phyloP scores from a whole-genome alignment of 176 grass and related monocot species.

The Alloteropsis semialata region DNA sequence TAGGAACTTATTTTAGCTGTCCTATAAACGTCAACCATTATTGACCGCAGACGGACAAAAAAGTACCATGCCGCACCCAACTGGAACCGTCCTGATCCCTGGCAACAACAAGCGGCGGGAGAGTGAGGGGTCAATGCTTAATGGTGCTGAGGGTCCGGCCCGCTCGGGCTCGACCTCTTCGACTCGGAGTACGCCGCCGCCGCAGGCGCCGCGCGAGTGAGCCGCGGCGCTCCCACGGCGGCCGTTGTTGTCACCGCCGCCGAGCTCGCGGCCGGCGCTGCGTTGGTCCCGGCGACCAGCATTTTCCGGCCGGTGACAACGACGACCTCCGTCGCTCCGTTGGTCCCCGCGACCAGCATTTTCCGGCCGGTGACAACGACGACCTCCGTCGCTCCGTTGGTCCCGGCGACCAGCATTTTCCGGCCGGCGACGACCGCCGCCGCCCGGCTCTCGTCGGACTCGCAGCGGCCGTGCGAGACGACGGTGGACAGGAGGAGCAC shows the following conservation, averaged over 20 bases:
- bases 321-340: not conserved
- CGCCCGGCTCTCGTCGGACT: not conserved
- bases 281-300: conserved; percentile 2
- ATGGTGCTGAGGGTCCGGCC: conserved; percentile 68
- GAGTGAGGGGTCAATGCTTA: conserved; percentile 26
- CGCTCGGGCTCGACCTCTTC: conserved; percentile 51
- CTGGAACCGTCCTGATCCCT: not conserved
- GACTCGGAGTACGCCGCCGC: conserved; percentile 28
- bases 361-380: not conserved
- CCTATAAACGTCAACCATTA: no score
- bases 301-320: conserved; percentile 4
- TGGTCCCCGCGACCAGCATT: conserved; percentile 16
- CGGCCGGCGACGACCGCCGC: not conserved
- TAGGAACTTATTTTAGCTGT: no score
- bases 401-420: conserved; percentile 29
- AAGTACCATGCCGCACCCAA: no score
- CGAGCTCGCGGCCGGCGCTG: not conserved
- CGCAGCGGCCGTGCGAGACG: not conserved
- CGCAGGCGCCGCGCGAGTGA: not conserved
- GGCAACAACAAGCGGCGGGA: no score
- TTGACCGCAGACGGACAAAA: no score
- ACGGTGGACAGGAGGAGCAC: not conserved
- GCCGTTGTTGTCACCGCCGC: not conserved
- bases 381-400: no score
- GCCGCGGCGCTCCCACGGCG: not conserved